These are phyloP conservation scores for Termitomyces sp. DNA, from an alignment of 768 basidiomycete species.

Conservation along the genomic window DNA sequence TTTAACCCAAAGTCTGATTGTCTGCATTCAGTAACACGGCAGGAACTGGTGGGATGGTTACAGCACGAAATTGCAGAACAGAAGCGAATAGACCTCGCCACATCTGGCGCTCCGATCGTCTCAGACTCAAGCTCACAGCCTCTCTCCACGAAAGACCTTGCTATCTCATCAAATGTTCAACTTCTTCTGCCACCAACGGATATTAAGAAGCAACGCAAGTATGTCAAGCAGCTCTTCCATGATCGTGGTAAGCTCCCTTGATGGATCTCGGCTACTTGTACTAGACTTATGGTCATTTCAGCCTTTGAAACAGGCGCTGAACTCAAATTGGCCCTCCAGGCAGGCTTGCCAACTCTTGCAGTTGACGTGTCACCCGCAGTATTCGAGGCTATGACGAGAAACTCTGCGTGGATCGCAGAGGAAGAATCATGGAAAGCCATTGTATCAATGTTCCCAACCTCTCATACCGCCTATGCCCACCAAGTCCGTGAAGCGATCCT, in stretches of 20 bases:
- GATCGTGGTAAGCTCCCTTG: constrained; percentile 54
- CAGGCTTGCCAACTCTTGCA: constrained; percentile 65
- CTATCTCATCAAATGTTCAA: constrained; percentile 49
- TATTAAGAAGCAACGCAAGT: constrained; percentile 71
- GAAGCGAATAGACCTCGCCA: constrained; percentile 66
- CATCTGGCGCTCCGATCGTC: constrained; percentile 52
- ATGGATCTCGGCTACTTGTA: background rate
- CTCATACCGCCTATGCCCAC: constrained; percentile 59
- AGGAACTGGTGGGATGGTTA: constrained; percentile 73
- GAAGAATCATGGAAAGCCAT: constrained; percentile 75
- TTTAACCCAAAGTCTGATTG: constrained; percentile 7
- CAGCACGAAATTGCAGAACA: constrained; percentile 80
- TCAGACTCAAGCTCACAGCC: constrained; percentile 36
- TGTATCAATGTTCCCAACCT: constrained; percentile 50
- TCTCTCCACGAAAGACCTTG: constrained; percentile 37
- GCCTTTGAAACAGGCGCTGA: constrained; percentile 63
- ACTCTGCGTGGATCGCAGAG: constrained; percentile 63
- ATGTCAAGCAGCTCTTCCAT: constrained; percentile 64
- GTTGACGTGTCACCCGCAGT: constrained; percentile 61
- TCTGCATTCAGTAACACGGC: constrained; percentile 39
- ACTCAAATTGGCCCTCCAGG: constrained; percentile 58
- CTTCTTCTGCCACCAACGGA: constrained; percentile 69
- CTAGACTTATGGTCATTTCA: constrained; percentile 22
- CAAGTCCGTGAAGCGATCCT: constrained; percentile 67
- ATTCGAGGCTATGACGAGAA: constrained; percentile 63